Evolutionary conservation across 257 asterid genomes (phyloP), one percentile per base, ranked within the genome.

Genomic region (Pogostemon cablin): DNA sequence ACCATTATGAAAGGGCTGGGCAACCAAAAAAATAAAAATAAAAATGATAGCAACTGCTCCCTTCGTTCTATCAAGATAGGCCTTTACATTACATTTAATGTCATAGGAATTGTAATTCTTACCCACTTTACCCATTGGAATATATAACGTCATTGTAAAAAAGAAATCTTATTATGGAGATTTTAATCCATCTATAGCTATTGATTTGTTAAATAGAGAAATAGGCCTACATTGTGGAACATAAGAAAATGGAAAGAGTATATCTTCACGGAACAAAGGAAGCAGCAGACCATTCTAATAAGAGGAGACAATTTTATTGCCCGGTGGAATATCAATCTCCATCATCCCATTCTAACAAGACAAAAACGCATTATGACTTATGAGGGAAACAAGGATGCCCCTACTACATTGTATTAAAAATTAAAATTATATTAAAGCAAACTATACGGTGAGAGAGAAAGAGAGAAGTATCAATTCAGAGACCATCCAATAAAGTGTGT

Each of bases 401-500:
- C 55, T 46, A 67, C 65, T 54, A 3, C 65, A 20, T 49, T 50
- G 2, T 20, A 40, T 50, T 63, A 57, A 40, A 48, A 37, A n/a
- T 47, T 8, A 34, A 52, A 34, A 43, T 32, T 59, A 59, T 35
- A n/a, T 37, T 10, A 37, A 67, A 68, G 54, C 58, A 72, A 60
- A 34, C 52, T 69, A 47, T 41, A 1, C 1, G 7, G 44, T 25
- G 32, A 25, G 32, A 25, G 32, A 25, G 32, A 25, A 1, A 25
- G 32, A 25, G 32, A 25, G 32, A 25, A 25, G 32, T 54, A 54
- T 63, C 62, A 50, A 12, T 6, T 8, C 2, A 55, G 65, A n/a
- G 11, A 52, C 67, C 42, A 53, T 15, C 41, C 54, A 47, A 38
- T 3, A 53, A 50, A 47, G 63, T 10, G 10, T 42, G 12, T 41